Percentiles rank a stretch among this genome's conserved stretches.
Evolutionary conservation across 306 rosid species (phyloP).

Genomic region (Spatholobus suberectus): DNA sequence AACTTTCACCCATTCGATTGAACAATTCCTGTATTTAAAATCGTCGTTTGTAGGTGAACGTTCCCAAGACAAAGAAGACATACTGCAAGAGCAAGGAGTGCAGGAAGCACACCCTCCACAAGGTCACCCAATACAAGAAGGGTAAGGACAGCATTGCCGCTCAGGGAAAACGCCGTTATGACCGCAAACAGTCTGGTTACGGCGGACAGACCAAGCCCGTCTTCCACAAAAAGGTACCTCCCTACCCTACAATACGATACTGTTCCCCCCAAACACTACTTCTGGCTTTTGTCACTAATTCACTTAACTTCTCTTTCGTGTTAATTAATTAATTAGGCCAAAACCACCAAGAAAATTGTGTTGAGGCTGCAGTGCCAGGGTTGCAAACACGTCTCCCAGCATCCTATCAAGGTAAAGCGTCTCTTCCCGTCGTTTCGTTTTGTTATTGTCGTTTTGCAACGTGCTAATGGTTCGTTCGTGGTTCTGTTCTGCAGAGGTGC

Average conservation of each 20-base stretch:
- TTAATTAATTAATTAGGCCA: constrained; percentile 40
- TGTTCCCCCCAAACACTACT: neutral
- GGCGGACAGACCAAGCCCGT: constrained; percentile 64
- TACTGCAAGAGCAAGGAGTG: constrained; percentile 63
- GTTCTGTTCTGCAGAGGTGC: constrained; percentile 48
- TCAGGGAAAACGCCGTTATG: constrained; percentile 63
- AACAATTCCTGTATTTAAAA: neutral
- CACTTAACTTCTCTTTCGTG: neutral
- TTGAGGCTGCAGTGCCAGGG: constrained; percentile 63
- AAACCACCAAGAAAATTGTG: constrained; percentile 60
- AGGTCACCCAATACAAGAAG: constrained; percentile 63
- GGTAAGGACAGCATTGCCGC: constrained; percentile 60
- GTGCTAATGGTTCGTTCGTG: neutral
- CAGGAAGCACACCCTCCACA: constrained; percentile 61
- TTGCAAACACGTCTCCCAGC: constrained; percentile 62
- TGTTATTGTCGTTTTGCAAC: neutral
- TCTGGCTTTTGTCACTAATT: neutral
- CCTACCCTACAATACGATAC: neutral
- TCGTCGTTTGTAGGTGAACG: constrained; percentile 47
- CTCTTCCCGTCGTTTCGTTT: neutral
- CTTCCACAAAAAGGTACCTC: constrained; percentile 55
- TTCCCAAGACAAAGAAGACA: constrained; percentile 62
- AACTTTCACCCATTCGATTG: neutral
- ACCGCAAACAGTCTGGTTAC: constrained; percentile 61
- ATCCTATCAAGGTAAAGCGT: constrained; percentile 45